Evolutionary conservation across 2,329 filamentous ascomycete species (phyloP), one percentile per base, ranked within the genome.

Genomic region (Fusarium sp.): DNA sequence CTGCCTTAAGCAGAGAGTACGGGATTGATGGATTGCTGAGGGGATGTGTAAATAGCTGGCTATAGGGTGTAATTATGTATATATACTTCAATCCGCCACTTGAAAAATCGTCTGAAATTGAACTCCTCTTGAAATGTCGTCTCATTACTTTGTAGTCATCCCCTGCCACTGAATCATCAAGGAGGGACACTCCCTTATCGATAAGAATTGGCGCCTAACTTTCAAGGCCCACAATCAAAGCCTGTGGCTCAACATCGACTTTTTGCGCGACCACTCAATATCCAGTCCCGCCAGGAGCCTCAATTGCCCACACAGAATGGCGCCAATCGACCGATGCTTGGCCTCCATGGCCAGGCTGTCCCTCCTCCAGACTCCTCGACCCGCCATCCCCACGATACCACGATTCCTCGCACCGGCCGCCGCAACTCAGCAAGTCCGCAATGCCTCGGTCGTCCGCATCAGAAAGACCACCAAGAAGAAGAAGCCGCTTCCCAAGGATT

Each of bases 401-500:
- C 85, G 82, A 69, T 88, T 86, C 71, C 82, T 89, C 50, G 82
- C 85, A n/a, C 87, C 88, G 1, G 83, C 84, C 8, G 81, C 84
- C 50, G 77, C 74, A 18, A 22, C 45, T 11, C 69, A 83, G 37
- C 85, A 87, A 76, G 81, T 82, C 65, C 86, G 88, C 58, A 79
- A 82, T 63, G 83, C 82, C 10, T 83, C 82, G 5, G 80, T 82
- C 4, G 76, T 83, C 29, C 78, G 84, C 72, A 85, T 85, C 77
- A 88, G 87, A 77, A 91, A 89, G 83, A 82, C 85, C 82, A 82
- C 84, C 54, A 82, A 83, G 72, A 89, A 89, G 83, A 89, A 88
- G 82, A 91, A 88, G 83, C 86, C 88, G 77, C 84, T 87, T 62
- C 89, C 90, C 79, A 94, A 94, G 84, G 87, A 89, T 13, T 90